phyloP scores from a whole-genome alignment of 2,329 filamentous ascomycete species.

The Scopulariopsis brevicaulis region DNA sequence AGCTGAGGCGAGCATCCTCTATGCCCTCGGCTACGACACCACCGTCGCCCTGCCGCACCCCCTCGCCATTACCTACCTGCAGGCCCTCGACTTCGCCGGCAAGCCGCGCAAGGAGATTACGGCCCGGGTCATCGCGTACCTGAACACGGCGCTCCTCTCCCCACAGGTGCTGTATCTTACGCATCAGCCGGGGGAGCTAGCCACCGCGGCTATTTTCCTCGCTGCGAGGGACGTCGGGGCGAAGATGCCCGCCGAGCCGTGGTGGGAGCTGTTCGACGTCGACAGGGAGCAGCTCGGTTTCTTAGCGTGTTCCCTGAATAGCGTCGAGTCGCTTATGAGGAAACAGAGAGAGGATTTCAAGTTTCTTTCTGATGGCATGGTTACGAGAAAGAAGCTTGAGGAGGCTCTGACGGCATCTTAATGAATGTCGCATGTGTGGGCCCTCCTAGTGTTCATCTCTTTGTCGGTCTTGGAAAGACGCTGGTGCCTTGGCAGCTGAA shows the following conservation, averaged over 20 bases:
- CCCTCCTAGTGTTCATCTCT: not conserved
- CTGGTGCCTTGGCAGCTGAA: no score
- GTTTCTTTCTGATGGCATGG: conserved; percentile 33
- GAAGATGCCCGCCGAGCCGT: conserved; percentile 72
- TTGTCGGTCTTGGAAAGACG: no score
- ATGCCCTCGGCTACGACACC: conserved; percentile 67
- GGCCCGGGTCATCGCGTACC: conserved; percentile 57
- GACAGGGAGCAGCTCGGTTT: conserved; percentile 92
- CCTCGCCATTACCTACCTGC: conserved; percentile 82
- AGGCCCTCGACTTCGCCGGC: conserved; percentile 64
- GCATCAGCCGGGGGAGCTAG: conserved; percentile 77
- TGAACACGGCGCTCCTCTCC: conserved; percentile 79
- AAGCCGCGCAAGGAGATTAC: conserved; percentile 4
- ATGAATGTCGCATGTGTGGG: not conserved
- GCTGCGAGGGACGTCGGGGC: conserved; percentile 66
- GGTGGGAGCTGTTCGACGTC: conserved; percentile 98
- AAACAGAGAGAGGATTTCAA: conserved; percentile 46
- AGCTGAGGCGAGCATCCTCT: conserved; percentile 69
- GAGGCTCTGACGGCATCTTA: conserved; percentile 16
- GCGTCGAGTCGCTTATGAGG: conserved; percentile 59
- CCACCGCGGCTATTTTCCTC: conserved; percentile 84
- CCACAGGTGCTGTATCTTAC: conserved; percentile 87
- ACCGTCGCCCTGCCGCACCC: conserved; percentile 79
- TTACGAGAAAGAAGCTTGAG: conserved; percentile 47
- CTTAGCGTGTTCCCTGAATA: conserved; percentile 74